Evolutionary conservation across 257 asterid genomes (phyloP), one percentile per base, ranked within the genome.

Genomic region (Datura wrightii): DNA sequence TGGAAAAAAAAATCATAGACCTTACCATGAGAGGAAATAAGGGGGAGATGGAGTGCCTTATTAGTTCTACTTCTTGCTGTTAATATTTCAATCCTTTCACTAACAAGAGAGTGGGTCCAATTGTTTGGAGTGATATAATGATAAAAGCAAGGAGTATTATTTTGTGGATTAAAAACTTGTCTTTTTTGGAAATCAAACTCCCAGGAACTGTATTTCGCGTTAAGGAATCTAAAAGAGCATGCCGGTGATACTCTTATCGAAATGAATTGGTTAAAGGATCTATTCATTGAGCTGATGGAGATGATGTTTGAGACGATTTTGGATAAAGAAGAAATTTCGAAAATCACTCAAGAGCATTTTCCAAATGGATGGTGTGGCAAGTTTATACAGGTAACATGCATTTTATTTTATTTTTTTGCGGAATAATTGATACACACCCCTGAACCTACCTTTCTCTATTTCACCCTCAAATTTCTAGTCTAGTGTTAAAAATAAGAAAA

Each of bases 201-300:
- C 72, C 92, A 94, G 97, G 97, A 87, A 72, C 80, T 94, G 59
- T 91, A 90, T 85, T 71, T 91, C 19, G 94, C 92, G 89, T 89
- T 94, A 78, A 88, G 90, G 89, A 94, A 91, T 79, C 87, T 93
- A 52, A 89, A 90, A 56, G 92, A 92, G 84, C 85, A 91, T 52
- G 91, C 83, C 0, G 91, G 89, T 83, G 94, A 88, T 1, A 91
- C 92, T 79, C 62, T 79, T 81, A 55, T 94, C 18, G 91, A 90
- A 72, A 79, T 56, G 16, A 81, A 85, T 13, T 93, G 95, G 97
- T 85, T 92, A 87, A 85, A 53, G 72, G 86, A 52, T 74, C 91
- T 92, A n/a, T 85, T 92, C 50, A 67, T 42, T 85, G 95, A 93
- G 85, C 88, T 89, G 86, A 82, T 87, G 84, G 93, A 90, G 50